A percentile compares a stretch with the other conserved stretches of the same genome.
phyloP scores from a whole-genome alignment of 2,329 filamentous ascomycete genomes.

The Alternaria sp. region DNA sequence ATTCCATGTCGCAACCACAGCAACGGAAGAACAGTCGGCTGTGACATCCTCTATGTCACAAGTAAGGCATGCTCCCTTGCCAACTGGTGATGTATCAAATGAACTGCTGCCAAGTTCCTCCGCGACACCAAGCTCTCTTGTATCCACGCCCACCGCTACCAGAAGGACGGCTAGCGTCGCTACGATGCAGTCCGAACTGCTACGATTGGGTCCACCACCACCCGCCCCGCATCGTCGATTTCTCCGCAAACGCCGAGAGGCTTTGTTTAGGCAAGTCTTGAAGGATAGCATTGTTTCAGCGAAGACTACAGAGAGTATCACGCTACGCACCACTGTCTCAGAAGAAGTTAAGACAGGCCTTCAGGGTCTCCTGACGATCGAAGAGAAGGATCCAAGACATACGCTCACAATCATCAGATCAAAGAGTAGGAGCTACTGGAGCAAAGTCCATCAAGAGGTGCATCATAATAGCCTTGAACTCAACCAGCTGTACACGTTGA shows the following conservation, averaged over 20 bases:
- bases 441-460: neutral
- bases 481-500: neutral
- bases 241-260: constrained; percentile 1
- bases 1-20: neutral
- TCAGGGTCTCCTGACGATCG: neutral
- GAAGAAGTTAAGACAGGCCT: constrained; percentile 1
- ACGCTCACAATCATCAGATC: neutral
- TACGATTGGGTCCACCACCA: neutral
- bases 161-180: neutral
- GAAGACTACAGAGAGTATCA: neutral
- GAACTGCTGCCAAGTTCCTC: neutral
- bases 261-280: neutral
- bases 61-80: neutral
- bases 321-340: neutral
- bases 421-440: neutral
- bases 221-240: neutral
- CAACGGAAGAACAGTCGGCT: neutral
- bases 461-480: neutral
- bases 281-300: constrained; percentile 1
- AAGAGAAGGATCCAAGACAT: neutral
- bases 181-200: neutral
- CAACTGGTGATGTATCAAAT: neutral
- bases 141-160: neutral
- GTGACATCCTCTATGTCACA: neutral
- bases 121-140: neutral